A percentile compares a stretch with the other conserved stretches of the same genome.
Evolutionary conservation across 1,139 yeast species (phyloP).

Genomic region (Hansenula anomala): DNA sequence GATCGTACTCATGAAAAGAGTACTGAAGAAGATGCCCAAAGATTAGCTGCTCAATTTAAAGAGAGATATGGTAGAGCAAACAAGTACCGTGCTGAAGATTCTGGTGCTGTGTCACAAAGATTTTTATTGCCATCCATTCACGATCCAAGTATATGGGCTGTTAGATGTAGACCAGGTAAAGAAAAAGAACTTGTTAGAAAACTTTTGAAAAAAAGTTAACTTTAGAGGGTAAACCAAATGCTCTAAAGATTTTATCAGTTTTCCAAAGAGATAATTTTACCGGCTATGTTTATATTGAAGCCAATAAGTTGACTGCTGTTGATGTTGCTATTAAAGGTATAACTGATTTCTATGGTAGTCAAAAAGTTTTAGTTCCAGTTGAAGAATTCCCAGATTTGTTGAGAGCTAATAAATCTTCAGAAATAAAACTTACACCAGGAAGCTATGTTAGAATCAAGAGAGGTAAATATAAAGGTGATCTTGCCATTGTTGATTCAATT

Average conservation of each 20-base stretch:
- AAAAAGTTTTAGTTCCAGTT: slow-evolving; percentile 88
- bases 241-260: slow-evolving; percentile 72
- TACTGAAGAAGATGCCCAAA: slow-evolving; percentile 94
- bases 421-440: slow-evolving; percentile 86
- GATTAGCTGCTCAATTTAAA: slow-evolving; percentile 86
- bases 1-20: slow-evolving; percentile 87
- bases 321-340: slow-evolving; percentile 84
- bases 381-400: slow-evolving; percentile 92
- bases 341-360: slow-evolving; percentile 69
- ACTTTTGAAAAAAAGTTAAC: slow-evolving; percentile 68
- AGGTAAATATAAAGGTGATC: slow-evolving; percentile 89
- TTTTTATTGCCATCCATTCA: slow-evolving; percentile 91
- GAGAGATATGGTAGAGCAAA: slow-evolving; percentile 89
- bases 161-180: slow-evolving; percentile 87
- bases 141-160: slow-evolving; percentile 95
- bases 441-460: slow-evolving; percentile 86
- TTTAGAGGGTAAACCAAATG: slow-evolving; percentile 31
- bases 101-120: slow-evolving; percentile 87
- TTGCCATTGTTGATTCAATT: slow-evolving; percentile 88
- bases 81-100: slow-evolving; percentile 84
- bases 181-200: slow-evolving; percentile 89
- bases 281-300: slow-evolving; percentile 92
- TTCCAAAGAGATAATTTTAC: slow-evolving; percentile 92
- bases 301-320: slow-evolving; percentile 89
- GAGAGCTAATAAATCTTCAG: slow-evolving; percentile 85